Base-by-base conservation (phyloP, 2,329 filamentous ascomycete species). In the Sporothrix brunneoviolacea region DNA sequence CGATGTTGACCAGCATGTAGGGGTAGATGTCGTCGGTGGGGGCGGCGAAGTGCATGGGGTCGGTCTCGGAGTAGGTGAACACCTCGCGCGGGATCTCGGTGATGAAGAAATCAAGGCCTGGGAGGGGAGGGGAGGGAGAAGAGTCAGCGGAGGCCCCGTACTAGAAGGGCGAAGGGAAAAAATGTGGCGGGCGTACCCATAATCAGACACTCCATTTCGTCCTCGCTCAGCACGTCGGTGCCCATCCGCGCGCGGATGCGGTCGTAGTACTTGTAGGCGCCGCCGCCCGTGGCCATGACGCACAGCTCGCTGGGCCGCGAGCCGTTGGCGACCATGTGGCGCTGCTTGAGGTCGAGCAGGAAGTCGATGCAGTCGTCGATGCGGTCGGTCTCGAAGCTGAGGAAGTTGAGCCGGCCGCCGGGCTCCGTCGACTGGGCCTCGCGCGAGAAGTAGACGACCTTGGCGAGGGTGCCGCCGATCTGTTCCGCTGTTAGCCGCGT, bases 131-230 rank as follows among this genome's bases (percentile, higher is more conserved):
- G 6, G 27, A n/a, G 32, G 5, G 4, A 21, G 43, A 5, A 5
- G 24, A 6, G 24, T 28, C 24, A 36, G 19, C 38, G 15, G 15
- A 6, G 33, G 4, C 6, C 16, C 15, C 18, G 16, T 4, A 36
- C 35, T 10, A 42, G 38, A 6, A 30, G 27, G 8, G 28, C 8
- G n/a, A 19, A 30, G 27, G 18, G 33, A 18, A n/a, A 24, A 38
- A 48, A 41, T 27, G n/a, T 8, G 8, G 24, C 22, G 18, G 24
- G 15, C 73, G 57, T 67, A 90, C 88, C 90, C 62, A 93, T 93
- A 57, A 98, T 98, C 52, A 98, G 72, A 64, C 93, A 98, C 67
- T 95, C 90, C 93, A 98, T 98, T 70, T 98, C 93, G 62, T 98
- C 93, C 68, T 97, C 93, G 38, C 90, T 77, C 61, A 91, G 74